Base-by-base conservation (phyloP, 164 flowering plant species). In the Cinnamomum micranthum region DNA sequence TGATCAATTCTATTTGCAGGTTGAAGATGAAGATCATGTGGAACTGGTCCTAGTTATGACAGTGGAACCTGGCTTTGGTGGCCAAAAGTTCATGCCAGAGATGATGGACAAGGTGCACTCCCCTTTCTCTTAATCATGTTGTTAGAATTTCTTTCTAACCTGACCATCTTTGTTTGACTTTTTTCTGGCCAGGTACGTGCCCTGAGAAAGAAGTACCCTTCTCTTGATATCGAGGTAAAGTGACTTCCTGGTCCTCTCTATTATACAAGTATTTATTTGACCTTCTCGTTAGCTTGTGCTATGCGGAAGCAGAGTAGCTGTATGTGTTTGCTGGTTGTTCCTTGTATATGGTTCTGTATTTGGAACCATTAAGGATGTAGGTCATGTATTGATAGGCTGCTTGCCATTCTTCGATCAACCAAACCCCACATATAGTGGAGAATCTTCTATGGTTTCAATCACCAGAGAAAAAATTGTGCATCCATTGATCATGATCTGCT, bases 21-120 rank as follows among this genome's bases (percentile, higher is more conserved):
- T 92, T 74, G 97, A 95, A 68, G 83, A 78, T 78, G 89, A 89
- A 82, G 81, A 86, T 79, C 94, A 95, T 62, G 98, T 96, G 77
- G 97, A 94, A 82, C 76, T 96, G 95, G 99, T 92, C 73, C 96
- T 96, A 81, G 96, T 96, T 22, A 94, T 96, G 99, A 96, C 99
- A 69, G 97, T 96, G 19, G 97, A 92, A 86, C 98, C 99, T 80
- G 99, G 99, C 73, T 94, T 96, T 85, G 97, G 97, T 80, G 99
- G 99, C 60, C 97, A 94, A 75, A 96, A 94, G 81, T 96, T 96
- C 86, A 92, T 94, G 98, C 93, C 97, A 35, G 88, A 91, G 50
- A 92, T 73, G 85, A 96, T 96, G 98, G 96, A 94, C 71, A 96
- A 94, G 97, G 98, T 93, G 74, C 64, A 58, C 6, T 22, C 47